Evolutionary conservation across 306 rosid species (phyloP).

Genomic region (Dryas drummondii): DNA sequence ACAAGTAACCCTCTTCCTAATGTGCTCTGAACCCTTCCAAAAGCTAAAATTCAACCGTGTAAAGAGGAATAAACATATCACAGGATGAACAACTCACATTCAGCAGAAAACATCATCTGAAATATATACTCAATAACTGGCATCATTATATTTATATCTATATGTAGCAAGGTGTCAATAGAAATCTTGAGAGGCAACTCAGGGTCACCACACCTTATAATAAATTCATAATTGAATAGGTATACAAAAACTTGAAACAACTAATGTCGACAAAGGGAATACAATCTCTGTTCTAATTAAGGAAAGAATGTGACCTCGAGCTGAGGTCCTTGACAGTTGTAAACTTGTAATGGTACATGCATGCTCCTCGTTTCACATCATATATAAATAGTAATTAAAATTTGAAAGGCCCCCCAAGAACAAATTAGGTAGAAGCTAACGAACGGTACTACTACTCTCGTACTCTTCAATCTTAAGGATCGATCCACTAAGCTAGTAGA

Average conservation of each 20-base stretch:
- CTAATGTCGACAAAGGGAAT: conserved; percentile 21
- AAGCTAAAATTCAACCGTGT: no score
- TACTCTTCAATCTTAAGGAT: not conserved
- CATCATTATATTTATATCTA: not conserved
- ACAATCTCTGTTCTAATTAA: conserved; percentile 15
- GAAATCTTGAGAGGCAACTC: conserved; percentile 19
- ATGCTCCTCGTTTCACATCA: conserved; percentile 20
- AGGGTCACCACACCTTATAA: conserved; percentile 29
- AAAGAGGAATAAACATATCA: no score
- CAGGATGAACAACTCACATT: no score
- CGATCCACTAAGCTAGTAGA: conserved; percentile 35
- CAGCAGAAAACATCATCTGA: no score
- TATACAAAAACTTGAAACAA: conserved; percentile 27
- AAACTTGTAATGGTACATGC: conserved; percentile 21
- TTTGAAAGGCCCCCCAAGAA: conserved; percentile 26
- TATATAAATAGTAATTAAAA: conserved; percentile 21
- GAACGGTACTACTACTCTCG: conserved; percentile 5
- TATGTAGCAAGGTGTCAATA: conserved; percentile 2
- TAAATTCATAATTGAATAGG: not conserved
- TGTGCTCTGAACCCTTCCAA: no score
- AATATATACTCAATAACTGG: no score
- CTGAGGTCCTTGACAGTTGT: conserved; percentile 51
- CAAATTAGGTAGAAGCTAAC: conserved; percentile 25
- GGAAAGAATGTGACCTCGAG: conserved; percentile 97
- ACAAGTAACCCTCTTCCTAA: no score